Evolutionary conservation across 352 stramenopile species (phyloP), one percentile per base, ranked within the genome.

Genomic region (Globisporangium spinosum): DNA sequence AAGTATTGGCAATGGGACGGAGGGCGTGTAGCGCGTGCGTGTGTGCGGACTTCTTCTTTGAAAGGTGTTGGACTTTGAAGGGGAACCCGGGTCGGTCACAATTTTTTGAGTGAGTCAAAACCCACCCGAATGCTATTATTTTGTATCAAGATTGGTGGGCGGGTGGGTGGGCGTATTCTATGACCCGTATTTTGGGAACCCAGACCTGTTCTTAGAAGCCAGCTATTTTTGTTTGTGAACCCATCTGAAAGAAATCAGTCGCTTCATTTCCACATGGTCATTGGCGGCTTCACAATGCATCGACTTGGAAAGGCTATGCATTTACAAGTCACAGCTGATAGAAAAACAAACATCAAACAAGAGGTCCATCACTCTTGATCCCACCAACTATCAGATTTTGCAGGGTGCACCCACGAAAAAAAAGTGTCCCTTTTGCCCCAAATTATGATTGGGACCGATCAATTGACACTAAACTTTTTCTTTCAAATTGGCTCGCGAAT

Each of bases 171-270:
- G 34, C 4, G 4, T 4, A 22, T 15, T 4, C 10, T 10, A 0
- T 2, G 2, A 32, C 8, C 17, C n/a, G n/a, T 38, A 58, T 32
- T 34, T 17, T 25, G 2, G 10, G 25, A 51, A 29, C n/a, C 34
- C 34, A 22, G 20, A 65, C 58, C 38, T 17, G 8, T 43, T 29
- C 27, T 0, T 3, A 60, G 7, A 64, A 35, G 45, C n/a, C 29
- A 43, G 60, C 49, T 54, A 43, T 45, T 66, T 15, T 32, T 8
- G 58, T 29, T 51, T 45, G 60, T 66, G 60, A 66, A 66, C 60
- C 60, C 60, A 66, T 66, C 29, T 66, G 60, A 58, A 22, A 66
- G 32, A 66, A 66, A 55, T 66, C 60, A 55, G 43, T 12, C 35
- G 22, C 45, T 35, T 10, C 6, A 45, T 58, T 66, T 32, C 60